Conservation (phyloP, 306 rosid genomes). For the Corylus avellana region DNA sequence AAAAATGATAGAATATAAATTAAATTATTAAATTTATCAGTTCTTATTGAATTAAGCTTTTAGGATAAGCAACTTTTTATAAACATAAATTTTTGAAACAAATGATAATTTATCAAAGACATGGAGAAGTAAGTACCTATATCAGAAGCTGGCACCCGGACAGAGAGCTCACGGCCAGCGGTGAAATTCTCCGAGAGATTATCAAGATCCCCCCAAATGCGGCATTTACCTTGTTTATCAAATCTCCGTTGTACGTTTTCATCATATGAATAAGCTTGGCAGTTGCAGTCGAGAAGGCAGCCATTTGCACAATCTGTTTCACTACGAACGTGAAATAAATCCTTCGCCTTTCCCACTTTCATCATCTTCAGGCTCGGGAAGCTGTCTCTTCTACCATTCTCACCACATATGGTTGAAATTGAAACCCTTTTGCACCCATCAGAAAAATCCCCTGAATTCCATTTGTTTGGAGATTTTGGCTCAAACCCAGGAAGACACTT, state of each 20-base stretch:
- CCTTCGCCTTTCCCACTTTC: not conserved
- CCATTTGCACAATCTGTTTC: not conserved
- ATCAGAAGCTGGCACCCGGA: not conserved
- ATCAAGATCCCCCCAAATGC: constrained; percentile 11
- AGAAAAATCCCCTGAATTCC: constrained; percentile 2
- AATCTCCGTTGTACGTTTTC: accelerated
- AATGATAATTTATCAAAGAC: no score
- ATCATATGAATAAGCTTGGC: not conserved
- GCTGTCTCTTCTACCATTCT: not conserved
- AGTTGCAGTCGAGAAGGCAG: not conserved
- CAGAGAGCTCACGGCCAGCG: not conserved
- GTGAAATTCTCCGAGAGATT: constrained; percentile 10
- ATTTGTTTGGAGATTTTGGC: not conserved
- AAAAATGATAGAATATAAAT: no score
- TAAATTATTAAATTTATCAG: no score
- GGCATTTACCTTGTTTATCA: not conserved
- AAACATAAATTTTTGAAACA: no score
- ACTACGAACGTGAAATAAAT: no score
- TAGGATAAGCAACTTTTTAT: no score
- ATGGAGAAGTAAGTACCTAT: not conserved
- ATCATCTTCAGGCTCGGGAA: not conserved
- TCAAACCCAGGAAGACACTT: constrained; percentile 18
- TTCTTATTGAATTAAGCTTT: no score
- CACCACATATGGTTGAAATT: no score
- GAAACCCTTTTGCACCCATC: constrained; percentile 1